Base-by-base conservation (phyloP, 805 yeast species). In the Candida taoyuanica region DNA sequence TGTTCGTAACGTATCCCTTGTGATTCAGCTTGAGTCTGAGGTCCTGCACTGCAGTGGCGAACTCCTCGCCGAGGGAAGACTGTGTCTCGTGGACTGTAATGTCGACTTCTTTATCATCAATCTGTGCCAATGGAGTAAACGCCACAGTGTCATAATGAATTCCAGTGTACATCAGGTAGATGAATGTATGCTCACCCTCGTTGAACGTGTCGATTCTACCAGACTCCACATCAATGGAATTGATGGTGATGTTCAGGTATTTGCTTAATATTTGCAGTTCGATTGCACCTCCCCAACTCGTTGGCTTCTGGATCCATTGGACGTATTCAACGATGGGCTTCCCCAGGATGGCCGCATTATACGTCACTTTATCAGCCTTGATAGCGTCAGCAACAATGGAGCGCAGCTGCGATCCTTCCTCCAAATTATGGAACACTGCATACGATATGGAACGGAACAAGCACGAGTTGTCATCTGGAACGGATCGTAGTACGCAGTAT, bases 211-310 rank as follows among this genome's bases (percentile, higher is more conserved):
- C 82, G 26, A 72, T 56, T 18, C 76, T 64, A 5, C 75, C 74
- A 42, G 76, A 76, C 48, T 76, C 81, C 17, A 84, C 75, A 50
- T 84, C 93, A 20, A 81, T 55, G 9, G 86, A 76, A 37, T 70
- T 64, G 29, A 84, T 76, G 3, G 72, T 65, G 5, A 80, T 58
- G 5, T 65, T 63, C 29, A 80, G 65, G 44, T 69, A 66, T 24
- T 68, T 64, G 2, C 85, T 68, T 20, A 84, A 54, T 6, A 84
- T 79, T 7, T 78, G 75, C 32, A 83, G 59, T 53, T 84, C 94
- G 33, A 84, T 82, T 3, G 86, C 91, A 6, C 94, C 94, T 21
- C 94, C 94, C 94, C 93, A 84, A 14, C 82, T 70, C 25, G 69
- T 76, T 15, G 69, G 70, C 39, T 69, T 62, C 32, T 54, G 47